Conservation (phyloP, 345 rosid species). For the Hypericum androsaemum region DNA sequence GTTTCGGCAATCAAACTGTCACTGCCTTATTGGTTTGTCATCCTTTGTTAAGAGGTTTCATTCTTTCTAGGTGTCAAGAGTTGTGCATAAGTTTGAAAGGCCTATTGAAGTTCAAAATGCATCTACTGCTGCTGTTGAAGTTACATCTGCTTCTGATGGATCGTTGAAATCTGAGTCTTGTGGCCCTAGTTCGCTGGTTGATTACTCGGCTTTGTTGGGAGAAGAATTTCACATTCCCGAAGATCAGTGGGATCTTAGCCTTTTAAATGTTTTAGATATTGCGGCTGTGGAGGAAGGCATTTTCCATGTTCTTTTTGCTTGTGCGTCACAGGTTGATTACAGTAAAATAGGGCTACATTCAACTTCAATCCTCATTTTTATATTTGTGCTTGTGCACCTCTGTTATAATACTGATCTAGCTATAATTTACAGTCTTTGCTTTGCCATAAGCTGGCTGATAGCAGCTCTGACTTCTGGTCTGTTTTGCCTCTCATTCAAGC, state of each 20-base stretch:
- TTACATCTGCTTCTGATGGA: constrained; percentile 31
- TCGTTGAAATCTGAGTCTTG: constrained; percentile 29
- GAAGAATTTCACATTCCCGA: constrained; percentile 48
- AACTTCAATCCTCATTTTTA: constrained; percentile 7
- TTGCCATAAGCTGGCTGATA: constrained; percentile 55
- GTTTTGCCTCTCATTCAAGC: constrained; percentile 76
- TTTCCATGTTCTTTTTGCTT: constrained; percentile 72
- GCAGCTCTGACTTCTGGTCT: constrained; percentile 51
- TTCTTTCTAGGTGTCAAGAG: constrained; percentile 46
- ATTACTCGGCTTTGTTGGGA: constrained; percentile 68
- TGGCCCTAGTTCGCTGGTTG: constrained; percentile 30
- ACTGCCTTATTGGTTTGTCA: constrained; percentile 4
- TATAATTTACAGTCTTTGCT: constrained; percentile 43
- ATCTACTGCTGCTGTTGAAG: constrained; percentile 22
- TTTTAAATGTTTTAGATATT: constrained; percentile 50
- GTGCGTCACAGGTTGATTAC: constrained; percentile 77
- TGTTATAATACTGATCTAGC: constrained; percentile 10
- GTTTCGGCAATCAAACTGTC: constrained; percentile 11
- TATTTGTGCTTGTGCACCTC: constrained; percentile 12
- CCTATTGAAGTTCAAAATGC: constrained; percentile 33
- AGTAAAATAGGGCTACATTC: constrained; percentile 16
- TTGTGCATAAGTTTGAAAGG: constrained; percentile 47
- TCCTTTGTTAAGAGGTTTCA: constrained; percentile 10
- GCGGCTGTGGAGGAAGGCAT: constrained; percentile 77
- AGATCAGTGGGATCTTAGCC: constrained; percentile 41